A percentile compares a stretch with the other conserved stretches of the same genome.
Conservation (phyloP, 2,329 filamentous ascomycete genomes). For the Cladorrhinum sp. region DNA sequence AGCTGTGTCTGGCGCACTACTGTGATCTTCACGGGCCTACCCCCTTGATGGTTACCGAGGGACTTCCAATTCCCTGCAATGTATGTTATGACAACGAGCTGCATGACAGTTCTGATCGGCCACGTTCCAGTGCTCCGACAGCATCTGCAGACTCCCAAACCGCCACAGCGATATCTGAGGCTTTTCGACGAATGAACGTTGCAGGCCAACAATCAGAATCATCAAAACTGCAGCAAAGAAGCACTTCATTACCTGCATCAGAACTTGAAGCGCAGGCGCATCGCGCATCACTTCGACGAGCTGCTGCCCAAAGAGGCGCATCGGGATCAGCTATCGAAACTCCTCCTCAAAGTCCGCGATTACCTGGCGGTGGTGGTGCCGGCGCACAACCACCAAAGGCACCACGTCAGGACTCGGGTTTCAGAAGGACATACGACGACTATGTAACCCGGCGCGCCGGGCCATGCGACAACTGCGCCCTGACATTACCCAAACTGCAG, state of each 20-base stretch:
- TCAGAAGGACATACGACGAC: constrained; percentile 62
- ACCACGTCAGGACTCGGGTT: constrained; percentile 55
- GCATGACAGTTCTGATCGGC: constrained; percentile 34
- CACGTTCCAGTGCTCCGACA: constrained; percentile 40
- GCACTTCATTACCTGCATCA: constrained; percentile 42
- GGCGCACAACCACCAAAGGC: constrained; percentile 26
- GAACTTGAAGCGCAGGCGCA: constrained; percentile 45
- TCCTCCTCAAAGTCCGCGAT: constrained; percentile 55
- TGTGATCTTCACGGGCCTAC: constrained; percentile 69
- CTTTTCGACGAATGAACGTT: constrained; percentile 47
- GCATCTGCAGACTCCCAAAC: constrained; percentile 31
- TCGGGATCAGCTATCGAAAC: constrained; percentile 48
- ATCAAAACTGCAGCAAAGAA: constrained; percentile 32
- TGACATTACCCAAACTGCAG: constrained; percentile 57
- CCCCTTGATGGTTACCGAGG: constrained; percentile 67
- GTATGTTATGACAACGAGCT: constrained; percentile 53
- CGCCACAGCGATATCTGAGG: constrained; percentile 42
- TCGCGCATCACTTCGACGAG: constrained; percentile 42
- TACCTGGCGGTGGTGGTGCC: constrained; percentile 28
- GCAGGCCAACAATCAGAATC: constrained; percentile 21
- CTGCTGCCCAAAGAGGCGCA: constrained; percentile 34
- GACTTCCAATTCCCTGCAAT: constrained; percentile 58
- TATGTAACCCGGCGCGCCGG: constrained; percentile 61
- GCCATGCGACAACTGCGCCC: constrained; percentile 66
- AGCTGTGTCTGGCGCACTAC: constrained; percentile 69